Conservation (phyloP, 768 basidiomycete species). For the Tulasnella sp. region DNA sequence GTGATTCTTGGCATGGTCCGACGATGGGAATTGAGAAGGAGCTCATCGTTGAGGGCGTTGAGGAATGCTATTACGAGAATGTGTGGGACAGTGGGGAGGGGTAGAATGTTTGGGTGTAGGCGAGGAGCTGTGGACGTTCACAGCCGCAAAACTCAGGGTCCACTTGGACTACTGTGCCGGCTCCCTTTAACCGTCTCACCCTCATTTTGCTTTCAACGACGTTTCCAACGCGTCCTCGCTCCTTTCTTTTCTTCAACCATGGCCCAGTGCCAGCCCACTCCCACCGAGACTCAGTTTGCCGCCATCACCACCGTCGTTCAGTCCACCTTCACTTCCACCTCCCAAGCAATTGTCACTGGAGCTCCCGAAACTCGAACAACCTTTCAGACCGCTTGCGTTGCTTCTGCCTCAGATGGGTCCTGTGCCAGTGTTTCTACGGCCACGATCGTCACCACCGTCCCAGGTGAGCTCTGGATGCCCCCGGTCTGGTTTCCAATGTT, state of each 20-base stretch:
- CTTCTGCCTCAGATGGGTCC: constrained; percentile 1
- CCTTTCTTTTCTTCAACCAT: not conserved
- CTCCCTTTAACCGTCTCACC: not conserved
- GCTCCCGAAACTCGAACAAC: not conserved
- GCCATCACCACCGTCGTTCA: not conserved
- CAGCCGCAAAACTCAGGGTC: not conserved
- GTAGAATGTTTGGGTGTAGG: not conserved
- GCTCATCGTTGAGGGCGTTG: not conserved
- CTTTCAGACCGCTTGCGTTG: constrained; percentile 3
- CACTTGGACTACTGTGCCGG: not conserved
- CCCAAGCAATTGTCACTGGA: not conserved
- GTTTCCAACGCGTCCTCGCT: not conserved
- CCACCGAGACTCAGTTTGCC: constrained; percentile 2
- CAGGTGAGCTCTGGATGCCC: constrained; percentile 4
- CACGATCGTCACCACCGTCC: constrained; percentile 1
- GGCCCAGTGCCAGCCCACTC: constrained; percentile 5
- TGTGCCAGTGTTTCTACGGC: not conserved
- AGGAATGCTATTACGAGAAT: not conserved
- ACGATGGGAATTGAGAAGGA: not conserved
- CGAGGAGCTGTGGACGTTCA: not conserved
- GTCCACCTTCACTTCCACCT: not conserved
- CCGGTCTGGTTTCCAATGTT: not conserved
- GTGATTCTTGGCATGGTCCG: not conserved
- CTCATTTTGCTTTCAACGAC: constrained; percentile 1
- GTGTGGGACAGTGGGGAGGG: not conserved